phyloP scores from a whole-genome alignment of 1,284 basidiomycete species.

The Earliella scabrosa region DNA sequence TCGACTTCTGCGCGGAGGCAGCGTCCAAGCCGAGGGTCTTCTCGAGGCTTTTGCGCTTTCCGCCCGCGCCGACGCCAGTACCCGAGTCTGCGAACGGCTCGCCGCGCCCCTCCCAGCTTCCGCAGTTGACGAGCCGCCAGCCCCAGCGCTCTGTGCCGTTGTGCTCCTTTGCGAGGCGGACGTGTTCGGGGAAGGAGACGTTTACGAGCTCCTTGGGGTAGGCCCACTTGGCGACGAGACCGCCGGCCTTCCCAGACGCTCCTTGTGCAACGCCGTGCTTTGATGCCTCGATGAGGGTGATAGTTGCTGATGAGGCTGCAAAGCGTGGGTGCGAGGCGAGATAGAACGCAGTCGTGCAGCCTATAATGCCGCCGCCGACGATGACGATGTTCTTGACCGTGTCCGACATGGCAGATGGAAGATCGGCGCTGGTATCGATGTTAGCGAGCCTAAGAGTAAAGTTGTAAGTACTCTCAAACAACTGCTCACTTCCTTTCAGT shows the following conservation, averaged over 20 bases:
- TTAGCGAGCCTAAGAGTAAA: too few relatives aligned
- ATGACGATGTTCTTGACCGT: constrained; percentile 41
- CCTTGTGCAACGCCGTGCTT: constrained; percentile 67
- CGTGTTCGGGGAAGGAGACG: constrained; percentile 83
- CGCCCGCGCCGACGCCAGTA: constrained; percentile 35
- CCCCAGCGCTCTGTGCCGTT: constrained; percentile 82
- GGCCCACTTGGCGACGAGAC: constrained; percentile 87
- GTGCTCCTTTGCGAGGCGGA: constrained; percentile 76
- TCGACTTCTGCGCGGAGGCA: constrained; percentile 30
- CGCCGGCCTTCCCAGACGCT: constrained; percentile 90
- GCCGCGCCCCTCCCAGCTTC: constrained; percentile 69
- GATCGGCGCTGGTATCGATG: too few relatives aligned
- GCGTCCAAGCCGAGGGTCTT: constrained; percentile 54
- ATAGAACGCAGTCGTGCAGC: constrained; percentile 87
- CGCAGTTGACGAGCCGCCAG: constrained; percentile 71
- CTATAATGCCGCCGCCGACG: constrained; percentile 77
- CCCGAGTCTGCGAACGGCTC: constrained; percentile 34
- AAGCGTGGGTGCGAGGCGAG: constrained; percentile 62
- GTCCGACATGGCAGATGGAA: constrained; percentile 1
- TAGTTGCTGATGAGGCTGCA: constrained; percentile 44
- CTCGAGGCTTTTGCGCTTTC: constrained; percentile 51
- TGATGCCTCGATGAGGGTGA: constrained; percentile 83
- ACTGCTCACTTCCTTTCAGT: too few relatives aligned
- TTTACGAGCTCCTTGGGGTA: constrained; percentile 78
- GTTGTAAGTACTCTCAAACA: too few relatives aligned